Evolutionary conservation across 768 basidiomycete genomes (phyloP).

Genomic region (Suillus subalutaceus): DNA sequence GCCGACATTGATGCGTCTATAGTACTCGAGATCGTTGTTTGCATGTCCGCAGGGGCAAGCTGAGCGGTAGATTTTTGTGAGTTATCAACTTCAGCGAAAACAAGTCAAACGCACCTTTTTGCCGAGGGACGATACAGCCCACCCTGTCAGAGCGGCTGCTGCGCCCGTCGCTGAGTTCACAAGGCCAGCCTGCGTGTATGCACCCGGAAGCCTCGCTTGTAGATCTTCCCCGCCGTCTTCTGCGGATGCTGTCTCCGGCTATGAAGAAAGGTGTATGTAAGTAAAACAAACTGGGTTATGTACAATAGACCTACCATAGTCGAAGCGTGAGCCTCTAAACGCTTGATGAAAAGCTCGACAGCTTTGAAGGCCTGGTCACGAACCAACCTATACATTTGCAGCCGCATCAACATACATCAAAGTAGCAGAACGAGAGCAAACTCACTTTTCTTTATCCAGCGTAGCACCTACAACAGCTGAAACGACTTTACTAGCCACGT

Average conservation of each 20-base stretch:
- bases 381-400: conserved; percentile 61
- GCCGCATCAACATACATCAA: background rate
- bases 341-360: conserved; percentile 84
- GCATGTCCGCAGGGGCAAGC: conserved; percentile 75
- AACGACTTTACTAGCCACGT: conserved; percentile 87
- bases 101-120: conserved; percentile 59
- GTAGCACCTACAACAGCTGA: conserved; percentile 80
- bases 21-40: conserved; percentile 57
- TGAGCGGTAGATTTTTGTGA: conserved; percentile 25
- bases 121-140: conserved; percentile 91
- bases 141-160: conserved; percentile 89
- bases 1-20: conserved; percentile 48
- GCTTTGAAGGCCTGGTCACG: conserved; percentile 97
- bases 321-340: conserved; percentile 75
- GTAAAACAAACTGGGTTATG: conserved; percentile 7
- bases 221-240: conserved; percentile 36
- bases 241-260: conserved; percentile 60
- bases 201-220: conserved; percentile 33
- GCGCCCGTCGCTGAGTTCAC: conserved; percentile 90
- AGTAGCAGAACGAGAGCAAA: background rate
- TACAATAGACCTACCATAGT: conserved; percentile 66
- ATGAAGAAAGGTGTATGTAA: conserved; percentile 3
- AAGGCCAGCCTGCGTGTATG: conserved; percentile 41
- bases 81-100: background rate
- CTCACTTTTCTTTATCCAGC: conserved; percentile 93